Evolutionary conservation across 2,329 filamentous ascomycete genomes (phyloP).

Genomic region (Diplodia sapinea): DNA sequence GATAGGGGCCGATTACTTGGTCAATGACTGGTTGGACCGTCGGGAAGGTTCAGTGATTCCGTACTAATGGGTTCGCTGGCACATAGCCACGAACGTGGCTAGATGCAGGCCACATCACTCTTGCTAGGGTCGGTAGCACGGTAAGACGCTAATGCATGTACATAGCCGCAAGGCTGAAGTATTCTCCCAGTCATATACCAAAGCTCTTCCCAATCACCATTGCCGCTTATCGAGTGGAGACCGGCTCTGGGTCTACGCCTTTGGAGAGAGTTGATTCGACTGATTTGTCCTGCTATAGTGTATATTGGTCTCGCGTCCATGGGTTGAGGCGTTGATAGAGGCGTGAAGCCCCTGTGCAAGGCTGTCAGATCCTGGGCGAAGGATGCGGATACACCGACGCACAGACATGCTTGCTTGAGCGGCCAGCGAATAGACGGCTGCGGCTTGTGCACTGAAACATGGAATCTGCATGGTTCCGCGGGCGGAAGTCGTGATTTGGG

Average conservation of each 20-base stretch:
- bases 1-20: slow-evolving; percentile 3
- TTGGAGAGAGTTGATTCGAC: too few species aligned
- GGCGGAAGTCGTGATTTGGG: background rate
- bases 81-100: background rate
- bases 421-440: background rate
- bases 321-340: background rate
- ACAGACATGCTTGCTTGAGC: background rate
- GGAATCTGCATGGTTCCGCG: background rate
- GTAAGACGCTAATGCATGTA: background rate
- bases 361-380: background rate
- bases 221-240: too few species aligned
- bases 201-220: background rate
- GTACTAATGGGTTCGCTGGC: background rate
- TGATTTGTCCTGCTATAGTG: too few species aligned
- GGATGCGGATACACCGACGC: background rate
- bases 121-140: background rate
- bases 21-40: background rate
- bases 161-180: background rate
- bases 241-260: too few species aligned
- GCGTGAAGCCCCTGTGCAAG: background rate
- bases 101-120: background rate
- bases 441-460: background rate
- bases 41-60: background rate
- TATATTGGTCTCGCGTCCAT: too few species aligned
- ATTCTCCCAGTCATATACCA: background rate